These are phyloP conservation scores for Bipolaris zeicola DNA, from an alignment of 2,329 filamentous ascomycete genomes.

Conservation along the genomic window DNA sequence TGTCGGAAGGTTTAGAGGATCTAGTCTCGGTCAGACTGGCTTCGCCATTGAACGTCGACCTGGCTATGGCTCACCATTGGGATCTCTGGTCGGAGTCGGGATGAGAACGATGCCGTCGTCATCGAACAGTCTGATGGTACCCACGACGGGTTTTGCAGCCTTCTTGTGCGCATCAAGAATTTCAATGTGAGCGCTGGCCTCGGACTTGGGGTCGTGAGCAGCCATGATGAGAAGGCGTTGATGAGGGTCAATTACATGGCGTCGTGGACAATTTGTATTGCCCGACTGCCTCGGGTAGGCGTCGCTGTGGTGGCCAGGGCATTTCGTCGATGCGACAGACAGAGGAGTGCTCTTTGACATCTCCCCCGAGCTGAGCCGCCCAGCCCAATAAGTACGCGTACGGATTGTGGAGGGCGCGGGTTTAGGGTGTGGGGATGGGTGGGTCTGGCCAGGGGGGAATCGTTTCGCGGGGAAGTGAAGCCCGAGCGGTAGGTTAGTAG, in stretches of 20 bases:
- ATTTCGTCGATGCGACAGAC: not conserved
- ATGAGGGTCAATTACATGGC: not conserved
- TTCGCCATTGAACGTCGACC: not conserved
- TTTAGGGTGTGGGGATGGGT: slow-evolving; percentile 12
- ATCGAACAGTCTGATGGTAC: slow-evolving; percentile 15
- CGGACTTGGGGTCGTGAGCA: slow-evolving; percentile 6
- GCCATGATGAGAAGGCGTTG: slow-evolving; percentile 3
- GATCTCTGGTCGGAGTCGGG: slow-evolving; percentile 17
- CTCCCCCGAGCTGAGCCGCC: slow-evolving; percentile 17
- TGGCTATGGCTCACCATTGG: slow-evolving; percentile 11
- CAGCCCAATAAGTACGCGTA: slow-evolving; percentile 11
- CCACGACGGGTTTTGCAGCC: slow-evolving; percentile 18
- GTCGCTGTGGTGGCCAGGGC: not conserved
- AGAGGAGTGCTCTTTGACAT: not conserved
- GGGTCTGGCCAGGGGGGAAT: not conserved
- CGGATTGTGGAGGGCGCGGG: slow-evolving; percentile 20
- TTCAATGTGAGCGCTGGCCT: slow-evolving; percentile 12
- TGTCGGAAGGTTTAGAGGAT: slow-evolving; percentile 15
- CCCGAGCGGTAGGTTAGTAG: not conserved
- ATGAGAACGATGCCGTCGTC: slow-evolving; percentile 20
- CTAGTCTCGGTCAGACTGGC: not conserved
- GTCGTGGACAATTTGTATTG: slow-evolving; percentile 3
- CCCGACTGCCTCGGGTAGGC: not conserved
- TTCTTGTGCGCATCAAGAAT: slow-evolving; percentile 17
- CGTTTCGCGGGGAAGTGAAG: slow-evolving; percentile 2